Base-by-base conservation (phyloP, 371 early-diverging fungal species). In the Antonospora locustae region DNA sequence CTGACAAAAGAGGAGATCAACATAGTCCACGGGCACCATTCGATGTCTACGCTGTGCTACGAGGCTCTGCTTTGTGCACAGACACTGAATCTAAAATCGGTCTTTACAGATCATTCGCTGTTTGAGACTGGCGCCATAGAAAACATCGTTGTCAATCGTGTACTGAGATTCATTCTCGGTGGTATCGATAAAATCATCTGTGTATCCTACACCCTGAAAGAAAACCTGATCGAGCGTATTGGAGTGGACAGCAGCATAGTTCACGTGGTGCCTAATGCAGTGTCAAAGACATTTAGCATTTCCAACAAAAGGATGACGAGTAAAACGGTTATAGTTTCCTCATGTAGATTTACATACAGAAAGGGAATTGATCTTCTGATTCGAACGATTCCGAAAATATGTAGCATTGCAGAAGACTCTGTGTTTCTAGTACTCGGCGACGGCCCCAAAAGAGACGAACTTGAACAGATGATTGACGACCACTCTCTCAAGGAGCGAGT, bases 241-340 rank as follows among this genome's bases (percentile, higher is more conserved):
- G 82, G 84, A 1, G 78, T 95, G 20, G 80, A 86, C 28, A 88
- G 88, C 12, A 75, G 79, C 41, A 79, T 79, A 52, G 91, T 95
- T 1, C 85, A 83, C 6, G 95, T 92, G n/a, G 91, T 98, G 41
- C 98, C 95, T 12, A 98, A 98, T 76, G 94, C 91, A 29, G 82
- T 98, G 12, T 83, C 65, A 50, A 14, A 6, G 41, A 3, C 23
- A 24, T 20, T n/a, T 19, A 30, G 2, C 11, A 30, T 30, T 28
- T 9, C 0, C 17, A 25, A 55, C 17, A 40, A 30, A 37, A 41
- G 27, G 30, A 11, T 52, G 24, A 25, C 47, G 20, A 50, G 37
- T 58, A 29, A 20, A 7, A 53, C 54, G 37, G 37, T n/a, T 1
- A 58, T 63, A 17, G 7, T 41, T 9, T 41, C 5, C 20, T 5